Base-by-base conservation (phyloP, 2,329 filamentous ascomycete species). In the Colletotrichum lentis region DNA sequence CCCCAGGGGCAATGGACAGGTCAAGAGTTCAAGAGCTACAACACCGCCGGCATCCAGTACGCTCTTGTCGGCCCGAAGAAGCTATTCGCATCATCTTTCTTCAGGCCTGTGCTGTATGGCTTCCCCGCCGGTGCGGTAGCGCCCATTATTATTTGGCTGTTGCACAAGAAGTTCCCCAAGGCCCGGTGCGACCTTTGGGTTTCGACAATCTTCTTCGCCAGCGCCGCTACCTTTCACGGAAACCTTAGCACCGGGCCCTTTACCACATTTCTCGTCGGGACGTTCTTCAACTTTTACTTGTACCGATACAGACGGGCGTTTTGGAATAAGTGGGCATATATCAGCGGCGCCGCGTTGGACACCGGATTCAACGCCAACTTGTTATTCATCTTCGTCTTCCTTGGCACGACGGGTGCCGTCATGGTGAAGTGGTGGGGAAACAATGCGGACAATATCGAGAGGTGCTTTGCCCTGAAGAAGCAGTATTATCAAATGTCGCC, bases 381-480 rank as follows among this genome's bases (percentile, higher is more conserved):
- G 81, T 72, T 89, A 67, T 77, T 89, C 27, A 83, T 88, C 35
- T 89, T 89, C 74, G 73, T 89, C 69, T 85, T 84, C 68, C 87
- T 89, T 71, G 84, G 85, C 1, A 82, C 83, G 5, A 88, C 85
- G 77, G 79, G 85, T 22, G 76, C 88, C 8, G 78, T 76, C 16
- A 89, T 89, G 87, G 85, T 86, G 16, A 75, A 86, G 66, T 89
- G 87, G 87, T 89, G 86, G 86, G 87, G 87, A 0, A 89, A 89
- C 72, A 83, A 87, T 71, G 80, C 76, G 35, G 77, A 80, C 20
- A 85, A 78, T 62, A 83, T 84, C 50, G 87, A 89, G 76, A 80
- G 86, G 62, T 89, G 87, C 73, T 89, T 89, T 79, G 84, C 85
- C 3, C 69, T 86, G 62, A 68, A 65, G 3, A 53, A 53, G 10